phyloP scores from a whole-genome alignment of 139 green algal species.

The Penium margaritaceum region DNA sequence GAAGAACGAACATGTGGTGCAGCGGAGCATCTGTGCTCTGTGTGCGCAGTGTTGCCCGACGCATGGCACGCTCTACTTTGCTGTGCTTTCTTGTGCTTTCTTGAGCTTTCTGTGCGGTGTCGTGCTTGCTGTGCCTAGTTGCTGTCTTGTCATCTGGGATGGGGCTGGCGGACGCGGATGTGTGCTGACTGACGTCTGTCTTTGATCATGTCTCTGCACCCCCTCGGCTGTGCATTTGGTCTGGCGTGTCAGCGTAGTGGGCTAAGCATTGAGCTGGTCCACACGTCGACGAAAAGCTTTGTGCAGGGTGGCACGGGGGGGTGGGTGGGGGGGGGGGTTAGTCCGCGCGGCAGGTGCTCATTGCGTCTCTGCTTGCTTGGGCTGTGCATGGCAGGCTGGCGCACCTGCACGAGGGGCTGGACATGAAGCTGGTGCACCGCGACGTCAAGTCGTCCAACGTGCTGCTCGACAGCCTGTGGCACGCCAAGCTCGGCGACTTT shows the following conservation, averaged over 20 bases:
- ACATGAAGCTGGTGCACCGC: conserved; percentile 24
- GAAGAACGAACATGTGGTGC: no score
- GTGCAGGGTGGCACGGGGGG: not conserved
- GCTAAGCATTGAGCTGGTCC: not conserved
- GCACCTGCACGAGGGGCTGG: conserved; percentile 23
- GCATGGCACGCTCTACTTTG: no score
- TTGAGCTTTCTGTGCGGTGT: no score
- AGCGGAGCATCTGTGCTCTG: not conserved
- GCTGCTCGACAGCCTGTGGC: conserved; percentile 26
- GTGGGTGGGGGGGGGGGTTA: not conserved
- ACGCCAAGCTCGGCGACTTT: conserved; percentile 35
- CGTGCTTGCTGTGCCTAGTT: no score
- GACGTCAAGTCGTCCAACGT: conserved; percentile 38
- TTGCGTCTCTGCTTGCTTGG: not conserved
- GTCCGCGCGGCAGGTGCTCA: not conserved
- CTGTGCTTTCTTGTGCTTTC: no score
- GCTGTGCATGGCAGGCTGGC: conserved; percentile 11
- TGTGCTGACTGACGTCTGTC: no score
- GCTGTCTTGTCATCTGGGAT: no score
- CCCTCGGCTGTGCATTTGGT: not conserved
- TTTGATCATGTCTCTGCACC: not conserved
- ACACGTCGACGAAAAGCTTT: not conserved
- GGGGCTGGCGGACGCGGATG: no score
- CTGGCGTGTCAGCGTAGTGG: not conserved
- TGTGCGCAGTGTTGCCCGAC: no score